These are phyloP conservation scores for Phytophthora sojae DNA, from an alignment of 352 stramenopile genomes.

Conservation along the genomic window DNA sequence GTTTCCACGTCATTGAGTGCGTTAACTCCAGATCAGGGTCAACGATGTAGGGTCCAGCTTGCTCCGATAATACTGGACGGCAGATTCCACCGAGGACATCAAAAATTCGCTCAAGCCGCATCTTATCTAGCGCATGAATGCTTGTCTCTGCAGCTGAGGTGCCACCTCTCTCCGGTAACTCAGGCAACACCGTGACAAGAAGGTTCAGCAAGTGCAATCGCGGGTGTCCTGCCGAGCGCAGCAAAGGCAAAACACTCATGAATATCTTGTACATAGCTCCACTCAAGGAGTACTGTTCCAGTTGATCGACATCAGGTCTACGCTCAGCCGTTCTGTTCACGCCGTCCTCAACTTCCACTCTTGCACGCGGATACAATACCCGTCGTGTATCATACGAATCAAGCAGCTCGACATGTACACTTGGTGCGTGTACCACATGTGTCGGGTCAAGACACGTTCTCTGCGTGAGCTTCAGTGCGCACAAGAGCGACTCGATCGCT, in stretches of 20 bases:
- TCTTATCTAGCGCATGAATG: slow-evolving; percentile 44
- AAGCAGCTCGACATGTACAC: slow-evolving; percentile 23
- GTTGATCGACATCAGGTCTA: not conserved
- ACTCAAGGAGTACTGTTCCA: slow-evolving; percentile 49
- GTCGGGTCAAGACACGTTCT: slow-evolving; percentile 52
- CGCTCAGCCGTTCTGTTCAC: not conserved
- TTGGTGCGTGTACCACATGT: slow-evolving; percentile 46
- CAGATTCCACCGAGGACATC: slow-evolving; percentile 46
- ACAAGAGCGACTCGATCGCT: slow-evolving; percentile 67
- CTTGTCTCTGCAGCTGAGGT: not conserved
- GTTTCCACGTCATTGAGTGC: slow-evolving; percentile 39
- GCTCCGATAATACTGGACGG: slow-evolving; percentile 19
- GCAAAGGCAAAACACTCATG: slow-evolving; percentile 56
- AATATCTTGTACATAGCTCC: slow-evolving; percentile 55
- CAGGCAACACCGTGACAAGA: slow-evolving; percentile 40
- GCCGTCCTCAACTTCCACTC: slow-evolving; percentile 15
- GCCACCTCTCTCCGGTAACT: slow-evolving; percentile 40
- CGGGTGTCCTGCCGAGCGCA: slow-evolving; percentile 54
- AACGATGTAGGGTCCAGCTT: slow-evolving; percentile 11
- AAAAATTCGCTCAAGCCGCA: slow-evolving; percentile 53
- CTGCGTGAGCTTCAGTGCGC: slow-evolving; percentile 44
- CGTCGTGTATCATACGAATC: slow-evolving; percentile 43
- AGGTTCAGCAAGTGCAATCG: slow-evolving; percentile 70
- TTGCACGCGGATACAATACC: slow-evolving; percentile 44
- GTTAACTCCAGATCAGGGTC: slow-evolving; percentile 34